Conservation (phyloP, 2,329 filamentous ascomycete genomes). For the Ophiostoma quercus region DNA sequence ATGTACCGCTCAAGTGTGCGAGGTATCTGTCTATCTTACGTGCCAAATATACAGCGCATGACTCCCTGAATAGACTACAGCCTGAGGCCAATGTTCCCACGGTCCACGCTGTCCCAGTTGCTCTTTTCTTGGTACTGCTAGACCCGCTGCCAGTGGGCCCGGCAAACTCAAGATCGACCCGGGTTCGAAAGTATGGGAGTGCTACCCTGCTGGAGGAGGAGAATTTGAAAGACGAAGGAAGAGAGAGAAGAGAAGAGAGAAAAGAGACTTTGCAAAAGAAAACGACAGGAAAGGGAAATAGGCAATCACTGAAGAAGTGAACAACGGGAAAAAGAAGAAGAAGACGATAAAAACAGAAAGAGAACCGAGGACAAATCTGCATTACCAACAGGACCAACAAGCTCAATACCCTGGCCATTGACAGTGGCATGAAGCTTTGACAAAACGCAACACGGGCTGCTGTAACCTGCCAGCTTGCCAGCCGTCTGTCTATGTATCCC, state of each 20-base stretch:
- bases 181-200: slow-evolving; percentile 18
- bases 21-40: not conserved
- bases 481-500: not conserved
- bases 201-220: not conserved
- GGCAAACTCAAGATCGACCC: slow-evolving; percentile 26
- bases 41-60: not conserved
- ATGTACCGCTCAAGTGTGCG: not conserved
- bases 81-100: not conserved
- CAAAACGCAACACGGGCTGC: not conserved
- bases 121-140: slow-evolving; percentile 7
- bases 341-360: not conserved
- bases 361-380: not conserved
- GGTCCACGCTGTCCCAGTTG: not conserved
- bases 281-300: not conserved
- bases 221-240: slow-evolving; percentile 1
- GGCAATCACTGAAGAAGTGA: not conserved
- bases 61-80: not conserved
- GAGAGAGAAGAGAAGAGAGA: not conserved
- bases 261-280: not conserved
- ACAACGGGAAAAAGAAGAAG: not conserved
- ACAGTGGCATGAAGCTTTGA: not conserved
- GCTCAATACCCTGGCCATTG: not conserved
- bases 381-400: not conserved
- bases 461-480: not conserved
- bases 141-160: slow-evolving; percentile 21